Percentiles rank a stretch among this genome's conserved stretches.
These are phyloP conservation scores for Boletus patriciae DNA, from an alignment of 768 basidiomycete genomes.

Conservation along the genomic window DNA sequence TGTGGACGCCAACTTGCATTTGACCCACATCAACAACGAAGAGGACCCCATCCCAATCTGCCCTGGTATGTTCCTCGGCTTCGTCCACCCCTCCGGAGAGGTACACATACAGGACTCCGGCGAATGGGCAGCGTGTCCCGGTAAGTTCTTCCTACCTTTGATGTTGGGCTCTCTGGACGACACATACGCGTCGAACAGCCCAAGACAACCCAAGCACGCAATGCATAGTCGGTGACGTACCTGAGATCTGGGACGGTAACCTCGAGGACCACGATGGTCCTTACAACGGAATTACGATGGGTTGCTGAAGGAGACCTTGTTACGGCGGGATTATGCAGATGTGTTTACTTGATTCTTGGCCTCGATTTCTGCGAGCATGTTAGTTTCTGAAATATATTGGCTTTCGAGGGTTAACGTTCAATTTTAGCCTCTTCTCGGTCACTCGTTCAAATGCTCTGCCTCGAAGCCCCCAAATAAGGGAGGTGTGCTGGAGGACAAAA, in stretches of 20 bases:
- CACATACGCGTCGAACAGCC: conserved; percentile 23
- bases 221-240: conserved; percentile 22
- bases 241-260: conserved; percentile 45
- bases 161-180: not conserved
- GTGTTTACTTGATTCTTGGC: not conserved
- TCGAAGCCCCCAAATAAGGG: no score
- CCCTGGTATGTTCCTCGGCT: conserved; percentile 40
- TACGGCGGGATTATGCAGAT: not conserved
- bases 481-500: not conserved
- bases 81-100: conserved; percentile 42
- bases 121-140: conserved; percentile 56
- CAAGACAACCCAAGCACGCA: conserved; percentile 56
- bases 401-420: not conserved
- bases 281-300: conserved; percentile 32
- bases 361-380: not conserved
- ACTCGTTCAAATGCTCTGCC: no score
- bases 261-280: conserved; percentile 47
- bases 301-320: conserved; percentile 14
- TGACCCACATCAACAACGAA: conserved; percentile 58
- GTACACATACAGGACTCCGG: conserved; percentile 45
- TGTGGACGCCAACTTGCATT: conserved; percentile 44
- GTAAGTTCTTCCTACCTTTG: conserved; percentile 21
- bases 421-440: not conserved
- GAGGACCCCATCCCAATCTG: conserved; percentile 40
- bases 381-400: not conserved